Conservation (phyloP, 2,329 filamentous ascomycete genomes). For the Neofusicoccum ribis region DNA sequence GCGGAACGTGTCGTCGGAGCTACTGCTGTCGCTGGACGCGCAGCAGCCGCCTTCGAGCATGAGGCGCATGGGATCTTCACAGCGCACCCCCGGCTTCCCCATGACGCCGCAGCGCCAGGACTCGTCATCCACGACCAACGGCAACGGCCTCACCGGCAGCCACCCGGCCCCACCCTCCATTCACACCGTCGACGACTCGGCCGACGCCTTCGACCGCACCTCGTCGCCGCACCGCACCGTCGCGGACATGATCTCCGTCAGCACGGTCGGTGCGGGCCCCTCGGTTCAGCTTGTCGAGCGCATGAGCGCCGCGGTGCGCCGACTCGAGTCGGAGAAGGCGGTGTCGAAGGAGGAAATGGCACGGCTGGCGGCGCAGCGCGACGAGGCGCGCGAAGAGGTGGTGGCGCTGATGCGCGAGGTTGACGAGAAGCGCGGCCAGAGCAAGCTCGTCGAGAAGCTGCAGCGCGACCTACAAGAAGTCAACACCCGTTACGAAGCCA, state of each 20-base stretch:
- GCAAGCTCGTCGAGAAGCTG: constrained; percentile 62
- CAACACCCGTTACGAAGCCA: constrained; percentile 81
- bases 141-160: constrained; percentile 24
- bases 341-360: constrained; percentile 82
- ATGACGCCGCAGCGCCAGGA: constrained; percentile 36
- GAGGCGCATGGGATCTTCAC: constrained; percentile 30
- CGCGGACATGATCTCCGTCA: constrained; percentile 79
- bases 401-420: constrained; percentile 84
- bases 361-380: constrained; percentile 78
- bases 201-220: constrained; percentile 56
- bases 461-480: constrained; percentile 69
- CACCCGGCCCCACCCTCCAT: constrained; percentile 49
- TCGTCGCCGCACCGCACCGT: constrained; percentile 66
- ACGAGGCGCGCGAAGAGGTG: constrained; percentile 91
- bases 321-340: constrained; percentile 89
- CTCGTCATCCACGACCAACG: constrained; percentile 36
- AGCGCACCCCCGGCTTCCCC: constrained; percentile 38
- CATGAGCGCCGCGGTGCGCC: constrained; percentile 89
- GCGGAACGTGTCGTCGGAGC: constrained; percentile 32
- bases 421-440: constrained; percentile 66
- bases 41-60: constrained; percentile 38
- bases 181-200: constrained; percentile 41
- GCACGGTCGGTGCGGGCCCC: constrained; percentile 85
- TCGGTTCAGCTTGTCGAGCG: constrained; percentile 94
- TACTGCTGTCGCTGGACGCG: constrained; percentile 33